A percentile compares a stretch with the other conserved stretches of the same genome.
Conservation (phyloP, 192 early-diverging fungal species). For the Chytriomyces sp. region DNA sequence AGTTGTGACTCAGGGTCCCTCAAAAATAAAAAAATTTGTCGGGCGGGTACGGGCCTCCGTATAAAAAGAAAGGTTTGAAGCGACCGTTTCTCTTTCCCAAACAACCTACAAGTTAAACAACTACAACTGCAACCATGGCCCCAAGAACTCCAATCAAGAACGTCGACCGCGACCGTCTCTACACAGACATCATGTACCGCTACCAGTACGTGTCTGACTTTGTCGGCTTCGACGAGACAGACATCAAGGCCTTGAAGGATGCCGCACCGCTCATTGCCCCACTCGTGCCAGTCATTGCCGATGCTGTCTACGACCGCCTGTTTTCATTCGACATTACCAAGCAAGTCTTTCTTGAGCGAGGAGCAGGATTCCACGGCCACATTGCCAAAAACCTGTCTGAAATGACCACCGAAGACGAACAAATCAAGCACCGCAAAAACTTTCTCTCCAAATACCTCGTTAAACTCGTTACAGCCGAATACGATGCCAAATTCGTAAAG, state of each 20-base stretch:
- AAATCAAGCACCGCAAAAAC: conserved; percentile 81
- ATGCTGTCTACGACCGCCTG: conserved; percentile 77
- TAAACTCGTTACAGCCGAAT: conserved; percentile 63
- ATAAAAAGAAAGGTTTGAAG: too few relatives aligned
- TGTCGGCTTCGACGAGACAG: conserved; percentile 70
- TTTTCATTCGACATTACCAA: conserved; percentile 79
- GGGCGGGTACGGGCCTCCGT: too few relatives aligned
- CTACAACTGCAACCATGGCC: too few relatives aligned
- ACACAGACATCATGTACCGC: conserved; percentile 77
- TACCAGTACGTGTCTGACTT: conserved; percentile 77
- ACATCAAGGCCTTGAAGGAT: conserved; percentile 71
- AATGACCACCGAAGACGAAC: conserved; percentile 63
- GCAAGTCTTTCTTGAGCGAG: conserved; percentile 64
- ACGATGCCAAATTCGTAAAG: conserved; percentile 59
- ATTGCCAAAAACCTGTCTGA: conserved; percentile 44
- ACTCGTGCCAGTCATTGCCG: conserved; percentile 74
- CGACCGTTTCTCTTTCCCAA: too few relatives aligned
- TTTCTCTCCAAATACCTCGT: conserved; percentile 71
- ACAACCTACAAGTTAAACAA: too few relatives aligned
- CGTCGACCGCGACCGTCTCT: conserved; percentile 65
- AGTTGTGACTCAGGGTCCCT: too few relatives aligned
- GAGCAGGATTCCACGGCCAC: conserved; percentile 63
- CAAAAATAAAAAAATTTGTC: too few relatives aligned
- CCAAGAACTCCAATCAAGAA: background rate
- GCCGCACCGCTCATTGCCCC: conserved; percentile 67